phyloP scores from a whole-genome alignment of 805 yeast genomes.

The Saccharomycopsis capsularis region DNA sequence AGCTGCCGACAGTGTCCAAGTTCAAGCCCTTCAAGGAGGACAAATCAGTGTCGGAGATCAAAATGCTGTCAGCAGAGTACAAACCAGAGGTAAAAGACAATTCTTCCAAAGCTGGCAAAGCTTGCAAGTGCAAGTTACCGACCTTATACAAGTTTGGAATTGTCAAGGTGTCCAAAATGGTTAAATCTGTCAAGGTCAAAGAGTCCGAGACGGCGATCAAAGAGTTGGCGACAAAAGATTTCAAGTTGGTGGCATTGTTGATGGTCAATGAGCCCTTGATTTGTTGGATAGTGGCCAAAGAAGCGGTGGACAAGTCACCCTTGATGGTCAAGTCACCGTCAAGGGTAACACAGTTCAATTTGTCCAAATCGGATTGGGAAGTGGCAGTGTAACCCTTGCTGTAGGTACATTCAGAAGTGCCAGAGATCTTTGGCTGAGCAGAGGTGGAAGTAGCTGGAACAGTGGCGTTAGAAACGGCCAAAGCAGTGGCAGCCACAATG shows the following conservation, averaged over 20 bases:
- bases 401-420: conserved; percentile 62
- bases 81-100: conserved; percentile 68
- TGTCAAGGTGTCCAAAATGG: conserved; percentile 58
- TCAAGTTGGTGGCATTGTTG: conserved; percentile 56
- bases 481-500: conserved; percentile 23
- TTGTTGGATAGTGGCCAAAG: conserved; percentile 67
- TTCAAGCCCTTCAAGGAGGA: conserved; percentile 55
- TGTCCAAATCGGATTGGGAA: conserved; percentile 71
- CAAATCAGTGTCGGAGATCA: conserved; percentile 68
- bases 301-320: conserved; percentile 44
- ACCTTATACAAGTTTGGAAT: conserved; percentile 77
- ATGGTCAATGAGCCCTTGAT: conserved; percentile 71
- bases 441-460: conserved; percentile 50
- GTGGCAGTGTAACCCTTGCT: conserved; percentile 60
- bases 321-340: conserved; percentile 70
- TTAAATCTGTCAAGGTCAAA: conserved; percentile 55
- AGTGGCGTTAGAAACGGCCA: conserved; percentile 29
- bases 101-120: conserved; percentile 74
- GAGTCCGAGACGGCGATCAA: conserved; percentile 69
- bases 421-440: conserved; percentile 39
- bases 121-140: conserved; percentile 71
- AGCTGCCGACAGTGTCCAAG: conserved; percentile 38
- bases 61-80: conserved; percentile 62
- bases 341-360: conserved; percentile 68
- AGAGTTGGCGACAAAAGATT: conserved; percentile 68